phyloP scores from a whole-genome alignment of 2,329 filamentous ascomycete species.

The Colletotrichum sp. region DNA sequence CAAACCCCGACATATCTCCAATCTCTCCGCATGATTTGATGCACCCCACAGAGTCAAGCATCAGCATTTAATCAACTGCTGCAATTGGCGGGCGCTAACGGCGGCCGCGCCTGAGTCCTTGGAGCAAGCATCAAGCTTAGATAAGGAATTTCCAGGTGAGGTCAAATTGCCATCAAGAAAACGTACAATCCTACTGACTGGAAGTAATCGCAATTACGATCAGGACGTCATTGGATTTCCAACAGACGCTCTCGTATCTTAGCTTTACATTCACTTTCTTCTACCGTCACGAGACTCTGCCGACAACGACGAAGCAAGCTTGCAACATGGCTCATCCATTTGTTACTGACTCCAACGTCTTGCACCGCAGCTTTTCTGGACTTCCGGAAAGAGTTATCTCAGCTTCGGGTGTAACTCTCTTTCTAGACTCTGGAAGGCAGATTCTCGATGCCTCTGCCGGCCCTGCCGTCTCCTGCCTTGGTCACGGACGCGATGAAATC shows the following conservation, averaged over 20 bases:
- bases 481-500: neutral
- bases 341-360: slow-evolving; percentile 4
- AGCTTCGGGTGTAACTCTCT: neutral
- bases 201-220: neutral
- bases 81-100: neutral
- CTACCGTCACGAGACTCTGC: too few relatives aligned
- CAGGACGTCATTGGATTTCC: neutral
- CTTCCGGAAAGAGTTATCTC: neutral
- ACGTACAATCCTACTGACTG: neutral
- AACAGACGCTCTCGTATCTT: neutral
- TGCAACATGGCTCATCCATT: neutral
- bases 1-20: neutral
- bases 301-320: neutral
- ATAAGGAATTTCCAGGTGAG: neutral
- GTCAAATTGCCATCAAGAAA: neutral
- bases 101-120: neutral
- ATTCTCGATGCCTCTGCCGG: slow-evolving; percentile 9
- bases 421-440: neutral
- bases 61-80: neutral
- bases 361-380: slow-evolving; percentile 1
- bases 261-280: neutral
- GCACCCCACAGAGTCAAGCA: neutral
- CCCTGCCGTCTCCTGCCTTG: slow-evolving; percentile 6
- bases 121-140: neutral
- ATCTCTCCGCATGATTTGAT: neutral